phyloP scores from a whole-genome alignment of 208 protist species.

The Strigomonas culicis region DNA sequence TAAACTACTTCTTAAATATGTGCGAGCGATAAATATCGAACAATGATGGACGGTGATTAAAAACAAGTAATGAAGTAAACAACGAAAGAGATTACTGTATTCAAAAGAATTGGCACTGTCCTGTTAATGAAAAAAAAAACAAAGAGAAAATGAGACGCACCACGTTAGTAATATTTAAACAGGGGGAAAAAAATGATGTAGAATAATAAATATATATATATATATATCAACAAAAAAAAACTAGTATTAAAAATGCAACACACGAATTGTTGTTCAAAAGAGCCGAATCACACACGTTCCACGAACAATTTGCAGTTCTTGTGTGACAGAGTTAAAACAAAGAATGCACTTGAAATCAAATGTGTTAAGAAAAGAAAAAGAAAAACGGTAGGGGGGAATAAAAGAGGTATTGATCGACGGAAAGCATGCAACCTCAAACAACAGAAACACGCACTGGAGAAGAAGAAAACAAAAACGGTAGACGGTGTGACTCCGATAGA shows the following conservation, averaged over 20 bases:
- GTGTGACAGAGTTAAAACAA: slow-evolving; percentile 1
- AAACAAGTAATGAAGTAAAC: not conserved
- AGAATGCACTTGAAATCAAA: slow-evolving; percentile 1
- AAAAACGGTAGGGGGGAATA: slow-evolving; percentile 9
- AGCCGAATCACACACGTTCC: too few relatives aligned
- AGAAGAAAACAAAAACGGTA: not conserved
- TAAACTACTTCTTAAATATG: too few relatives aligned
- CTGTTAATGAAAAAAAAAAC: too few relatives aligned
- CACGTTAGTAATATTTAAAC: too few relatives aligned
- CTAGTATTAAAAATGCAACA: not conserved
- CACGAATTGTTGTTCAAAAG: not conserved
- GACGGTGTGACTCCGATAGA: not conserved
- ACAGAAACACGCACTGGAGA: slow-evolving; percentile 9
- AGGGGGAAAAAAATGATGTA: slow-evolving; percentile 1
- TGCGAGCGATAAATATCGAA: too few relatives aligned
- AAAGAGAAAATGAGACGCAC: too few relatives aligned
- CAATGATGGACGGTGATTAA: too few relatives aligned
- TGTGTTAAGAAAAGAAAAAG: slow-evolving; percentile 15
- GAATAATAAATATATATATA: not conserved
- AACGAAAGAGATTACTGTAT: not conserved
- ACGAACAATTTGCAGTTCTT: too few relatives aligned
- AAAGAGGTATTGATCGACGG: slow-evolving; percentile 7
- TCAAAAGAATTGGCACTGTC: too few relatives aligned
- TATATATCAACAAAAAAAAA: slow-evolving; percentile 2
- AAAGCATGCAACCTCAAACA: too few relatives aligned